Evolutionary conservation across 2,329 filamentous ascomycete genomes (phyloP), one percentile per base, ranked within the genome.

Genomic region (Fusarium austroafricanum): DNA sequence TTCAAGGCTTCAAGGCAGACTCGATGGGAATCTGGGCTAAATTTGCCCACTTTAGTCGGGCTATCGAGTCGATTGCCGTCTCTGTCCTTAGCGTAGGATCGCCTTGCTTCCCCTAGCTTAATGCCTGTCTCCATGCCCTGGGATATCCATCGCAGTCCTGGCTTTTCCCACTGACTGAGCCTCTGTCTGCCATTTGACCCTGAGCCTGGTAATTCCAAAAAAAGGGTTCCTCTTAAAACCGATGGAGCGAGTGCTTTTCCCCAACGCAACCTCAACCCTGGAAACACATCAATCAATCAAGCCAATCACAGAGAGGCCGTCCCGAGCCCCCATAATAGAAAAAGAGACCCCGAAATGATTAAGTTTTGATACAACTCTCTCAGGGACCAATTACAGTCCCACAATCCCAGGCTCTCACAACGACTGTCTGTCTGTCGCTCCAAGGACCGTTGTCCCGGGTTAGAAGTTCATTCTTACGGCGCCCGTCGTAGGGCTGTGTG

Each of bases 401-500:
- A 40, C 49, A 52, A 56, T 68, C 55, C 60, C 65, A 68, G 65
- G 65, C 65, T 68, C 31, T 51, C 39, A 31, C 38, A 29, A 20
- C 29, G 29, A 31, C 29, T 40, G 33, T 29, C 47, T 20, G 15
- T 51, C 47, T 29, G 47, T 60, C 46, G 62, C 68, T 68, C 65
- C 57, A 54, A 68, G 62, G 70, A 58, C 56, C 70, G 65, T 68
- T 61, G 58, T 70, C 44, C 60, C 55, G 55, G 61, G 56, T 49
- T 44, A 56, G 57, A 59, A 50, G 46, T 63, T 73, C 40, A 51
- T 66, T 61, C 56, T 61, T 54, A 59, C 56, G 56, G 42, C 69
- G 60, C 60, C 58, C 28, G 67, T 72, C 71, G 70, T 75, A 75
- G 73, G 73, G 73, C 73, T 75, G 73, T 75, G 72, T 74, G 72